Conservation (phyloP, 2,329 filamentous ascomycete species). For the Penicillium sp. region DNA sequence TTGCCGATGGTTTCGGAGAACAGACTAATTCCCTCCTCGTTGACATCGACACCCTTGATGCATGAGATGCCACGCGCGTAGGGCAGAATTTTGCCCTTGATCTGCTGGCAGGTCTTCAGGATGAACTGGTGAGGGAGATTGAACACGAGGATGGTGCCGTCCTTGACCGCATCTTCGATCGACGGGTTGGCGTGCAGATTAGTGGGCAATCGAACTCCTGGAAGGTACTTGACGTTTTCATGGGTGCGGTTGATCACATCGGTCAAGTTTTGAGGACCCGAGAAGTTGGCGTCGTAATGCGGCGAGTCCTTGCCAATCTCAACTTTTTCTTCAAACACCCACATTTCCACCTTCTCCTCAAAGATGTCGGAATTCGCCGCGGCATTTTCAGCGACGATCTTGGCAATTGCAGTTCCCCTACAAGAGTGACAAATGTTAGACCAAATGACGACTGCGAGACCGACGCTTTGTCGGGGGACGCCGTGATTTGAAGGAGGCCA, state of each 20-base stretch:
- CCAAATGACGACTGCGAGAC: not conserved
- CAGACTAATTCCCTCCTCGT: constrained; percentile 74
- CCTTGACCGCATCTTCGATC: constrained; percentile 64
- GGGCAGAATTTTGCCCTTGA: constrained; percentile 83
- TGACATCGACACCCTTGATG: constrained; percentile 95
- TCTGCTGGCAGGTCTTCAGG: constrained; percentile 71
- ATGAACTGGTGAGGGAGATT: constrained; percentile 94
- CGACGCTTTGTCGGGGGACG: too few relatives aligned
- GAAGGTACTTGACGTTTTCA: constrained; percentile 97
- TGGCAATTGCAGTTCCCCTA: constrained; percentile 94
- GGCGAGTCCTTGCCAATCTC: constrained; percentile 64
- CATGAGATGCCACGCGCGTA: constrained; percentile 92
- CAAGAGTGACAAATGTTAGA: constrained; percentile 43
- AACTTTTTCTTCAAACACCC: constrained; percentile 94
- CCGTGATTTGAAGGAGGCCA: too few relatives aligned
- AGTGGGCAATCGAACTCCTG: constrained; percentile 71
- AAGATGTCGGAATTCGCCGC: constrained; percentile 71
- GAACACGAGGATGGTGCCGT: constrained; percentile 87
- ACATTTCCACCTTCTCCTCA: constrained; percentile 90
- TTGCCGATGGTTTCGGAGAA: constrained; percentile 94
- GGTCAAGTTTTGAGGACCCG: constrained; percentile 78
- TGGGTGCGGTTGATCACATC: constrained; percentile 83
- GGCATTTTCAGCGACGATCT: constrained; percentile 92
- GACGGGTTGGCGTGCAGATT: constrained; percentile 53
- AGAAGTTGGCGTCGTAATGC: constrained; percentile 66